Evolutionary conservation across 768 basidiomycete genomes (phyloP).

Genomic region (Pulveroboletus sp.): DNA sequence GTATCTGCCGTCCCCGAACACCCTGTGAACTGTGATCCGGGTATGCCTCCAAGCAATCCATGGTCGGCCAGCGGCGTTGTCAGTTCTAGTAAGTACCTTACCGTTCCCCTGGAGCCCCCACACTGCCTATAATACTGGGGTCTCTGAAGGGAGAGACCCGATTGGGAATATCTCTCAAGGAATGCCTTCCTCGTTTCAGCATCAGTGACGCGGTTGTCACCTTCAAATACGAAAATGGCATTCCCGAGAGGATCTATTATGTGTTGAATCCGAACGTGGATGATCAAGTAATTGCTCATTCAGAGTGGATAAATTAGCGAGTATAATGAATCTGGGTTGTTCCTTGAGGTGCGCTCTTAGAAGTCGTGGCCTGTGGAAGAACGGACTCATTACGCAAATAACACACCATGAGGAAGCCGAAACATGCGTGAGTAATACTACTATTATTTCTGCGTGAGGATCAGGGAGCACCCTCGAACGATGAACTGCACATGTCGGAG

Average conservation of each 20-base stretch:
- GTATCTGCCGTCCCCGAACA: background rate
- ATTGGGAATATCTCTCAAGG: too few species aligned
- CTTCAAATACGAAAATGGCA: too few species aligned
- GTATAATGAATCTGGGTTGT: too few species aligned
- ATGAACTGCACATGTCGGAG: constrained; percentile 4
- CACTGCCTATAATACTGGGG: background rate
- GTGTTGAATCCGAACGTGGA: background rate
- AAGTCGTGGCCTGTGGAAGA: too few species aligned
- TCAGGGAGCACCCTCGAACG: constrained; percentile 13
- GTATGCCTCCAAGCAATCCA: background rate
- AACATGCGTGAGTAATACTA: background rate
- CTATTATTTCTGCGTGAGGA: constrained; percentile 13
- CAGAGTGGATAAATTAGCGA: constrained; percentile 3
- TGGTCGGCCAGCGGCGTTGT: too few species aligned
- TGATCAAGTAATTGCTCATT: background rate
- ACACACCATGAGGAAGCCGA: background rate
- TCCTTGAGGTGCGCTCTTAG: too few species aligned
- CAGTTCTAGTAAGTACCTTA: background rate
- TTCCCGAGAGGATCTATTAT: background rate
- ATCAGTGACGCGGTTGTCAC: too few species aligned
- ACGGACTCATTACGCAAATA: constrained; percentile 6
- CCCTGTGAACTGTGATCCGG: background rate
- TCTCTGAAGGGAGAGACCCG: too few species aligned
- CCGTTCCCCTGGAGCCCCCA: background rate
- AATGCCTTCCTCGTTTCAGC: too few species aligned